Percentiles rank a stretch among this genome's conserved stretches.
Conservation (phyloP, 768 basidiomycete genomes). For the Lactarius deliciosus region DNA sequence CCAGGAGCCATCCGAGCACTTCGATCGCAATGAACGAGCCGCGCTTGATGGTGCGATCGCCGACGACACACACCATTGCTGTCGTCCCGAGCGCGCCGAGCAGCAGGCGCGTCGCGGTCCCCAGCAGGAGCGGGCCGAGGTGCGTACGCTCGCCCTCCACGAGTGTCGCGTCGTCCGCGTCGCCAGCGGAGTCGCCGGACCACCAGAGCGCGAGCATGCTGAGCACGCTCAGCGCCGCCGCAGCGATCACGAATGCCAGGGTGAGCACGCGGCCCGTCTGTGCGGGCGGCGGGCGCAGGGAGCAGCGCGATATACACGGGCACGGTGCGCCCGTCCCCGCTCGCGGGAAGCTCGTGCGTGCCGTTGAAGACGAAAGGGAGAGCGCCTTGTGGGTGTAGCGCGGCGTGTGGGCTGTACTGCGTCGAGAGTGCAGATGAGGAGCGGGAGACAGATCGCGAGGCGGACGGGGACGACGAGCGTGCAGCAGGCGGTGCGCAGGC, state of each 20-base stretch:
- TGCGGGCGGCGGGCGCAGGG: background rate
- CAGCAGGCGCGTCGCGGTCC: conserved; percentile 17
- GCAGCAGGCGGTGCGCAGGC: conserved; percentile 23
- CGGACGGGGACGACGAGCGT: conserved; percentile 27
- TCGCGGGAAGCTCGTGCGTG: background rate
- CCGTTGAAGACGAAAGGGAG: conserved; percentile 8
- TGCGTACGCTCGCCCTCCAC: conserved; percentile 6
- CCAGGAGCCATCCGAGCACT: conserved; percentile 27
- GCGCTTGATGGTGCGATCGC: conserved; percentile 15
- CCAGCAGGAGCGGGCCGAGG: conserved; percentile 5
- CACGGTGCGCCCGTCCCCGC: conserved; percentile 4
- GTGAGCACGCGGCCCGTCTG: conserved; percentile 17
- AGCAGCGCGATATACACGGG: conserved; percentile 14
- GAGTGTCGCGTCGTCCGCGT: conserved; percentile 20
- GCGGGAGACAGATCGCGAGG: conserved; percentile 27
- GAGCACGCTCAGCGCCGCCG: conserved; percentile 17
- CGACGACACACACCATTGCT: conserved; percentile 21
- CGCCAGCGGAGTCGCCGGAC: conserved; percentile 2
- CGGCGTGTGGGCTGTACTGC: conserved; percentile 19
- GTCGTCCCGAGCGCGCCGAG: conserved; percentile 24
- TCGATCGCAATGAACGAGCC: conserved; percentile 24
- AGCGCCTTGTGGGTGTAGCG: conserved; percentile 6
- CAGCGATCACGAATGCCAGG: conserved; percentile 21
- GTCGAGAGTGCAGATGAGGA: conserved; percentile 26
- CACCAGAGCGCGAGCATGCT: conserved; percentile 20